These are phyloP conservation scores for Phytopythium helicoides DNA, from an alignment of 352 stramenopile species.

Conservation along the genomic window DNA sequence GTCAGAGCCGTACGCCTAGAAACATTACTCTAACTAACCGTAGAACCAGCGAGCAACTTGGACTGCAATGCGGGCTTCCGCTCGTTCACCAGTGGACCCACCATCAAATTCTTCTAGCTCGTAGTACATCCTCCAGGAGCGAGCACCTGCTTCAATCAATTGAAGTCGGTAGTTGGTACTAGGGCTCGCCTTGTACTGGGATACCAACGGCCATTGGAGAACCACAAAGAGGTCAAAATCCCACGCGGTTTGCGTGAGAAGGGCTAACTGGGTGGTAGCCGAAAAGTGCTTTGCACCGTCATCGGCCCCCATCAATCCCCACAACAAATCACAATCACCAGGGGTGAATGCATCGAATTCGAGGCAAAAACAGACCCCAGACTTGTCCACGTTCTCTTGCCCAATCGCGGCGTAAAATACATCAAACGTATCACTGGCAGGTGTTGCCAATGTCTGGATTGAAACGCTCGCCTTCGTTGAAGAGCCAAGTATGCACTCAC, in stretches of 20 bases:
- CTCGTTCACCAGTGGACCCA: background rate
- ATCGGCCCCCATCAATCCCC: conserved; percentile 69
- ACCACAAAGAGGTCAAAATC: conserved; percentile 73
- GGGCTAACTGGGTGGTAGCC: conserved; percentile 34
- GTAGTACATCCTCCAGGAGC: conserved; percentile 54
- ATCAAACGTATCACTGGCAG: conserved; percentile 73
- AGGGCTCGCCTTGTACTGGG: conserved; percentile 15
- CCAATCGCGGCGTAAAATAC: conserved; percentile 41
- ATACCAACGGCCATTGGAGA: conserved; percentile 59
- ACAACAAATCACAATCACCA: conserved; percentile 74
- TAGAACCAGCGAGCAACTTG: conserved; percentile 77
- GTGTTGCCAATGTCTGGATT: conserved; percentile 24
- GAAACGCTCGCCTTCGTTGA: conserved; percentile 6
- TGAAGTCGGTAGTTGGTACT: background rate
- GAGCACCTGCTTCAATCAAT: conserved; percentile 24
- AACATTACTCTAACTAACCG: conserved; percentile 26
- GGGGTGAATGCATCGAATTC: conserved; percentile 54
- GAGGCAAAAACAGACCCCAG: conserved; percentile 29
- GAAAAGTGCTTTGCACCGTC: conserved; percentile 43
- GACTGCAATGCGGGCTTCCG: conserved; percentile 16
- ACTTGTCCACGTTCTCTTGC: background rate
- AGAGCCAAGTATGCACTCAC: background rate
- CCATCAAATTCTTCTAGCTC: conserved; percentile 38
- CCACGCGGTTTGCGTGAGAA: conserved; percentile 61
- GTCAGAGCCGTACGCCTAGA: too few species aligned